Evolutionary conservation across 2,329 filamentous ascomycete genomes (phyloP).

Genomic region (Cladophialophora immunda): DNA sequence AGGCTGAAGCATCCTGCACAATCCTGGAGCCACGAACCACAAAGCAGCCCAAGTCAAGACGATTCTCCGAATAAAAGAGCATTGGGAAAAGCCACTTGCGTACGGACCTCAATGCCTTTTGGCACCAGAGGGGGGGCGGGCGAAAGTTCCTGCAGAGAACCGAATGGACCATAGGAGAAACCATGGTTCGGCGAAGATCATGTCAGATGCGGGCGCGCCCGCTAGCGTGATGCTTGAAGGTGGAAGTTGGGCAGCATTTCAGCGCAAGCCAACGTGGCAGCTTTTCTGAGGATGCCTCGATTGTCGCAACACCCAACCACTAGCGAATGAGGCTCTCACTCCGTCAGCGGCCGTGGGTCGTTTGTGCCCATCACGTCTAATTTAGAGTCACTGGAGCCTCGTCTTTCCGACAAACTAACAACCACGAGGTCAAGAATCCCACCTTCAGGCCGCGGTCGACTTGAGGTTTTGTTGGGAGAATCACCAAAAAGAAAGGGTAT

Average conservation of each 20-base stretch:
- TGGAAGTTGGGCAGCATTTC: constrained; percentile 37
- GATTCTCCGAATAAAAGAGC: constrained; percentile 20
- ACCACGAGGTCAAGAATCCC: constrained; percentile 28
- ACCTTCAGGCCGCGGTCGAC: constrained; percentile 15
- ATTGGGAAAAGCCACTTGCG: constrained; percentile 22
- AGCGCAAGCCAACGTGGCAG: constrained; percentile 35
- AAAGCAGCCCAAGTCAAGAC: not conserved
- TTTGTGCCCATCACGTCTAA: constrained; percentile 16
- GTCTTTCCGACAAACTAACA: constrained; percentile 23
- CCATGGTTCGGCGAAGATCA: constrained; percentile 31
- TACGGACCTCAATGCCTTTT: constrained; percentile 11
- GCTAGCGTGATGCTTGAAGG: constrained; percentile 31
- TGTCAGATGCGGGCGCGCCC: constrained; percentile 32
- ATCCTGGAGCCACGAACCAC: constrained; percentile 8
- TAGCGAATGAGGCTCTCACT: constrained; percentile 28
- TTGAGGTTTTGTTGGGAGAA: constrained; percentile 29
- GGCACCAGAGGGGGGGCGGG: constrained; percentile 5
- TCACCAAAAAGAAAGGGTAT: constrained; percentile 11
- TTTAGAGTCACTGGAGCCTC: constrained; percentile 29
- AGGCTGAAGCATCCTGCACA: constrained; percentile 25
- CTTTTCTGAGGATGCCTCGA: constrained; percentile 37
- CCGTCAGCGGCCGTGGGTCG: constrained; percentile 21
- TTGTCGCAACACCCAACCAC: constrained; percentile 30
- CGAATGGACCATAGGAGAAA: constrained; percentile 20
- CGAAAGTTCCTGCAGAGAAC: constrained; percentile 32